Evolutionary conservation across 805 yeast species (phyloP).

Genomic region (Cyberlindnera lachancei): DNA sequence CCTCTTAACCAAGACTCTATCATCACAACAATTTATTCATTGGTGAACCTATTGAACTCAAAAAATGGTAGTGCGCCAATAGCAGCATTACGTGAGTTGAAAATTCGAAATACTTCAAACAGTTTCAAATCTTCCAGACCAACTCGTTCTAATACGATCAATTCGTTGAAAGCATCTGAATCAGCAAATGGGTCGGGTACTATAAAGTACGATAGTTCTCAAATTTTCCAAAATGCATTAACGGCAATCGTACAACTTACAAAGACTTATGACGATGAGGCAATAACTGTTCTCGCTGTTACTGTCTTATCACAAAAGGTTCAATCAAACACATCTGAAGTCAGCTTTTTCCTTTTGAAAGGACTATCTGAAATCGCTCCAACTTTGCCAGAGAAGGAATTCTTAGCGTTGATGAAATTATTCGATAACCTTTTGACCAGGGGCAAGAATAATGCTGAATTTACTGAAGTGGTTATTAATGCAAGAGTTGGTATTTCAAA

Average conservation of each 20-base stretch:
- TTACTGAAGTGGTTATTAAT: conserved; percentile 34
- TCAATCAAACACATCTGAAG: conserved; percentile 37
- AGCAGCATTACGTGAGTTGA: conserved; percentile 27
- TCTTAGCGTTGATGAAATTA: conserved; percentile 51
- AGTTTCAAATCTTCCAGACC: conserved; percentile 10
- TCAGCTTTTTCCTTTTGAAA: conserved; percentile 47
- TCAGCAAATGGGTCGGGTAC: conserved; percentile 4
- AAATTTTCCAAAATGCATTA: conserved; percentile 57
- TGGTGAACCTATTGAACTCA: conserved; percentile 64
- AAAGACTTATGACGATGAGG: conserved; percentile 55
- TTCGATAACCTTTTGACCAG: conserved; percentile 42
- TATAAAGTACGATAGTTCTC: conserved; percentile 5
- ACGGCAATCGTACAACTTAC: conserved; percentile 63
- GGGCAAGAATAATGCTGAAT: conserved; percentile 34
- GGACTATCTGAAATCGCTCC: conserved; percentile 62
- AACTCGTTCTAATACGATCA: conserved; percentile 17
- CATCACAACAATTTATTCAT: conserved; percentile 76
- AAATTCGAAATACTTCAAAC: conserved; percentile 23
- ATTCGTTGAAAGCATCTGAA: conserved; percentile 7
- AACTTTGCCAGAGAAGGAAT: conserved; percentile 56
- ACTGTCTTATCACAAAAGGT: conserved; percentile 79
- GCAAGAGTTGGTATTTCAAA: conserved; percentile 43
- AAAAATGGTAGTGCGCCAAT: conserved; percentile 36
- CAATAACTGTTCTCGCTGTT: conserved; percentile 69
- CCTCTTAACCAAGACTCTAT: conserved; percentile 73